Conservation (phyloP, 2,329 filamentous ascomycete genomes). For the Albifimbria verrucaria region DNA sequence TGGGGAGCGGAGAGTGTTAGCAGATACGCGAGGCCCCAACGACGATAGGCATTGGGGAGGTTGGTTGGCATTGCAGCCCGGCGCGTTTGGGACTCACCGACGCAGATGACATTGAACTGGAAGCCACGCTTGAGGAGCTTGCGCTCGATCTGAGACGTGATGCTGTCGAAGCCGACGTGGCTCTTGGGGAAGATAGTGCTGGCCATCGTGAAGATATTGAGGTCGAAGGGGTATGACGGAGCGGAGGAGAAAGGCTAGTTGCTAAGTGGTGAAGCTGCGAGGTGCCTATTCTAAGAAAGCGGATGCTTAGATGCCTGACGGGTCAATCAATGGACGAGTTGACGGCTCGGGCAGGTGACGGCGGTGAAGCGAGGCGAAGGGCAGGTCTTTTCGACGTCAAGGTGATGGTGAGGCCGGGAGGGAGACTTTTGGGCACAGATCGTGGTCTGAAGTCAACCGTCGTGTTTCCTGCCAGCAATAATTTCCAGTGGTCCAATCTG, state of each 20-base stretch:
- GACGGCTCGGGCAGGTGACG: neutral
- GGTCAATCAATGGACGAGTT: neutral
- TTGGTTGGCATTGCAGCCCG: too few species aligned
- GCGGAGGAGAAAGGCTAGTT: constrained; percentile 27
- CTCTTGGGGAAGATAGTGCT: constrained; percentile 82
- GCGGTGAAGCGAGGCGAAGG: neutral
- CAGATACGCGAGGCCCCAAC: neutral
- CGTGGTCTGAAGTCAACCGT: neutral
- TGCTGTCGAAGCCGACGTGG: constrained; percentile 99
- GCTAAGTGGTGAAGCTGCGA: constrained; percentile 15
- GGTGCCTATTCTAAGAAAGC: constrained; percentile 32
- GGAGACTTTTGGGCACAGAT: constrained; percentile 35
- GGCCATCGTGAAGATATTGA: constrained; percentile 40
- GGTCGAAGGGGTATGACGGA: constrained; percentile 19
- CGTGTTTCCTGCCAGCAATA: constrained; percentile 34
- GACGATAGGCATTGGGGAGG: too few species aligned
- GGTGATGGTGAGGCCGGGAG: neutral
- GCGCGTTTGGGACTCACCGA: constrained; percentile 66
- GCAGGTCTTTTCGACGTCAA: constrained; percentile 32
- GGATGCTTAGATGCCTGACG: too few species aligned
- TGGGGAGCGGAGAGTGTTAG: constrained; percentile 33
- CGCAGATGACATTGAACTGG: constrained; percentile 99
- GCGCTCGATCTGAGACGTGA: constrained; percentile 98
- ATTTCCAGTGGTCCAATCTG: constrained; percentile 44
- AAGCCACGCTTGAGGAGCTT: constrained; percentile 99